Conservation (phyloP, 768 basidiomycete genomes). For the Lactarius tabidus region DNA sequence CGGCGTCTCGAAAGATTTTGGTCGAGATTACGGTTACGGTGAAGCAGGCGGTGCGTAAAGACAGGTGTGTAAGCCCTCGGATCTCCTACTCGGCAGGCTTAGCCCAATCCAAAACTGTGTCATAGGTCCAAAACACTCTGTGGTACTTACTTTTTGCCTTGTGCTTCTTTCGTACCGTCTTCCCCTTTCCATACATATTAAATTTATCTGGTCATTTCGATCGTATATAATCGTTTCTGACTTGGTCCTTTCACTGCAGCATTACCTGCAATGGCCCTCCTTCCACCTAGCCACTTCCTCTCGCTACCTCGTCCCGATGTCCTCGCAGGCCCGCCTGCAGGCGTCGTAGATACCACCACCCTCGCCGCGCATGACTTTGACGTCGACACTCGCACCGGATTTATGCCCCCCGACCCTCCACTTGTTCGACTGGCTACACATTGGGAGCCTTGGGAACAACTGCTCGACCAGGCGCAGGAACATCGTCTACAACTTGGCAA, state of each 20-base stretch:
- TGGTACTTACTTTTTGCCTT: not conserved
- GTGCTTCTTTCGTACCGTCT: not conserved
- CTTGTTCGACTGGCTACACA: constrained; percentile 51
- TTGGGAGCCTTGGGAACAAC: constrained; percentile 73
- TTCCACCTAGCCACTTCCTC: constrained; percentile 34
- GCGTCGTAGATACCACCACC: constrained; percentile 36
- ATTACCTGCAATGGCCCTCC: constrained; percentile 8
- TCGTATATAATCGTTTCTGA: not conserved
- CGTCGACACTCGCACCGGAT: constrained; percentile 86
- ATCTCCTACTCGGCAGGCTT: not conserved
- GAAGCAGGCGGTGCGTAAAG: not conserved
- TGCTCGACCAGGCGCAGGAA: constrained; percentile 47
- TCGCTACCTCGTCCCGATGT: constrained; percentile 35
- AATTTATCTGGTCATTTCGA: not conserved
- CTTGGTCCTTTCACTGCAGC: not conserved
- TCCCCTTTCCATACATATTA: not conserved
- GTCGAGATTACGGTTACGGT: not conserved
- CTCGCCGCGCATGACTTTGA: constrained; percentile 59
- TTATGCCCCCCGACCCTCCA: constrained; percentile 81
- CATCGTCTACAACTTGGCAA: constrained; percentile 53
- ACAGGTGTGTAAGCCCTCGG: not conserved
- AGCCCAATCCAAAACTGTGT: no score
- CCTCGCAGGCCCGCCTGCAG: constrained; percentile 27
- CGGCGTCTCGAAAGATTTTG: not conserved
- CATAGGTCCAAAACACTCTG: not conserved